Percentiles rank a stretch among this genome's conserved stretches.
These are phyloP conservation scores for Aspergillus texensis DNA, from an alignment of 2,329 filamentous ascomycete species.

Conservation along the genomic window DNA sequence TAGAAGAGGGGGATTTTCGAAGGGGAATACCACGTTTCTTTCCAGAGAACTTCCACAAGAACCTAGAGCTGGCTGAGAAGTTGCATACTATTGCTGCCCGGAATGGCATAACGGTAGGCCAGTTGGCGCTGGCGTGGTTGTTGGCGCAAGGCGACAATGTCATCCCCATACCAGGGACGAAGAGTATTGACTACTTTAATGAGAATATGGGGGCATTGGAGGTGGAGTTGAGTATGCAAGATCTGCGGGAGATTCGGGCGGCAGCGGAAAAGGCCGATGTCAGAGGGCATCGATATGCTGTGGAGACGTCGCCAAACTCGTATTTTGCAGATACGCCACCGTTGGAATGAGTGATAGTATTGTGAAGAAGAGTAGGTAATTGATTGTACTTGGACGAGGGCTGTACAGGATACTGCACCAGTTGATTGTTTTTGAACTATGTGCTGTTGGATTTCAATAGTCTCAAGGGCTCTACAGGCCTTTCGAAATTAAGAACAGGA, in stretches of 20 bases:
- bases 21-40: constrained; percentile 51
- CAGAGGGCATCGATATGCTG: constrained; percentile 15
- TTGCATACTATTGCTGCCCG: constrained; percentile 53
- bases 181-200: constrained; percentile 48
- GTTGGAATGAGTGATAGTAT: background rate
- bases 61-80: constrained; percentile 56
- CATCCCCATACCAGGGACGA: constrained; percentile 62
- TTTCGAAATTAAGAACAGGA: constrained; percentile 38
- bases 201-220: constrained; percentile 41
- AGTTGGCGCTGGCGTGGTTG: constrained; percentile 67
- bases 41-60: constrained; percentile 58
- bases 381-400: background rate
- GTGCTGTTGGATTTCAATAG: constrained; percentile 32
- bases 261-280: constrained; percentile 9
- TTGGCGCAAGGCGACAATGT: constrained; percentile 62
- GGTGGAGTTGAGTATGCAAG: constrained; percentile 18
- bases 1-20: constrained; percentile 51
- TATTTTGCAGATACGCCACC: constrained; percentile 18
- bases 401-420: background rate
- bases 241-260: constrained; percentile 18
- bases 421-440: constrained; percentile 37
- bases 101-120: constrained; percentile 58
- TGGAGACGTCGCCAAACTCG: background rate
- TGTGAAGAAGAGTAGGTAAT: background rate
- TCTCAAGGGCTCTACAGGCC: constrained; percentile 24